Conservation (phyloP, 2,329 filamentous ascomycete genomes). For the Colletotrichum cordylinicola region DNA sequence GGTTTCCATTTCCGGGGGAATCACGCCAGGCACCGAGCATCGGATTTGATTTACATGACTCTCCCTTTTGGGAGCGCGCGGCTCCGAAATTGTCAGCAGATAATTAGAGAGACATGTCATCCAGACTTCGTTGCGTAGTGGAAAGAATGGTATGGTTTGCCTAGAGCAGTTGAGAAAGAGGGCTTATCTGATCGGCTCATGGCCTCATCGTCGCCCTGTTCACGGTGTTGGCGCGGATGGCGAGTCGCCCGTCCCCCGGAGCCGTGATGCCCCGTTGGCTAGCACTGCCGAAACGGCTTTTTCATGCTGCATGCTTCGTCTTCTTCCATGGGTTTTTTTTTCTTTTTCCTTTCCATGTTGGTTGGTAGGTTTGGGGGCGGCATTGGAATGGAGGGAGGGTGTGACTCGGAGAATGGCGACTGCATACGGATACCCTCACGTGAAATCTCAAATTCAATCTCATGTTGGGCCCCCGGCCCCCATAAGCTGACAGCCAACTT, state of each 20-base stretch:
- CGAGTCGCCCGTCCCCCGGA: not conserved
- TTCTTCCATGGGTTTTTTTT: not conserved
- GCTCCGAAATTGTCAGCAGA: not conserved
- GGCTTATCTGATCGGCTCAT: not conserved
- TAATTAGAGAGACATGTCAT: not conserved
- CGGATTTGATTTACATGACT: not conserved
- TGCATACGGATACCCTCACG: not conserved
- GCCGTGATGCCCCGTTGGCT: not conserved
- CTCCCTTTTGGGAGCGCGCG: not conserved
- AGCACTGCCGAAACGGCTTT: not conserved
- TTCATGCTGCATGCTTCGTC: not conserved
- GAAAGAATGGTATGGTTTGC: not conserved
- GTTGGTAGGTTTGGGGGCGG: not conserved
- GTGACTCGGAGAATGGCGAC: not conserved
- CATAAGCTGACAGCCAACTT: not conserved
- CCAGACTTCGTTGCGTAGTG: not conserved
- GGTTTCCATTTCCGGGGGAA: conserved; percentile 3
- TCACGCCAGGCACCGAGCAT: not conserved
- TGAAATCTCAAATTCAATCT: not conserved
- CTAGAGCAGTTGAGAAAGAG: not conserved
- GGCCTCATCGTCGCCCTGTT: not conserved
- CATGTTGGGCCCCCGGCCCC: not conserved
- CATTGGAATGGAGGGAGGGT: not conserved
- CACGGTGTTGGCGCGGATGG: not conserved
- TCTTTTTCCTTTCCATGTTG: not conserved